These are phyloP conservation scores for Gomphus sp. DNA, from an alignment of 1,284 basidiomycete genomes.

Conservation along the genomic window DNA sequence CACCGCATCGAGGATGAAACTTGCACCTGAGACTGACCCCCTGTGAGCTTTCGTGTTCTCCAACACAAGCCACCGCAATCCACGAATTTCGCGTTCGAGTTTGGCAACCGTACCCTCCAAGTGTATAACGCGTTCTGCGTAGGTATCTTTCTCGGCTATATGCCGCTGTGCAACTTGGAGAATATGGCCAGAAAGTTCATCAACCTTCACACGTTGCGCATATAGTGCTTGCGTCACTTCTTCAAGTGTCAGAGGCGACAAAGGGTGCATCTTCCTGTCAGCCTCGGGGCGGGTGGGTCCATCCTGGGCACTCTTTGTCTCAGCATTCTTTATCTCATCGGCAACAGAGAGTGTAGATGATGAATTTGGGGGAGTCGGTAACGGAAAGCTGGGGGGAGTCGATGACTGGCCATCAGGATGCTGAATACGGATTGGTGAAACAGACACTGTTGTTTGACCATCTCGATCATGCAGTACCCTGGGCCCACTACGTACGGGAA, in stretches of 20 bases:
- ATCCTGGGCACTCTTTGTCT: neutral
- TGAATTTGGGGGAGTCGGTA: slow-evolving; percentile 1
- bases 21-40: neutral
- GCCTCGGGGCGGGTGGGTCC: too few species aligned
- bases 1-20: slow-evolving; percentile 24
- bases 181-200: slow-evolving; percentile 29
- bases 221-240: slow-evolving; percentile 25
- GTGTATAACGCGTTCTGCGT: slow-evolving; percentile 30
- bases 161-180: slow-evolving; percentile 32
- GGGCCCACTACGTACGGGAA: neutral
- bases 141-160: slow-evolving; percentile 31
- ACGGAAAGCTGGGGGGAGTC: neutral
- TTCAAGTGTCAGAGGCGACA: slow-evolving; percentile 1
- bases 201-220: slow-evolving; percentile 24
- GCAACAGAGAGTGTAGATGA: neutral
- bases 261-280: neutral
- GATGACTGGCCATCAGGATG: neutral
- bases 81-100: slow-evolving; percentile 38
- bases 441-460: neutral
- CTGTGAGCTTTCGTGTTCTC: neutral
- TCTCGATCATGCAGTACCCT: neutral
- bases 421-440: neutral
- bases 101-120: slow-evolving; percentile 32
- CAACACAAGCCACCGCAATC: slow-evolving; percentile 35
- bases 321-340: neutral